Evolutionary conservation across 345 rosid genomes (phyloP), one percentile per base, ranked within the genome.

Genomic region (Hevea brasiliensis): DNA sequence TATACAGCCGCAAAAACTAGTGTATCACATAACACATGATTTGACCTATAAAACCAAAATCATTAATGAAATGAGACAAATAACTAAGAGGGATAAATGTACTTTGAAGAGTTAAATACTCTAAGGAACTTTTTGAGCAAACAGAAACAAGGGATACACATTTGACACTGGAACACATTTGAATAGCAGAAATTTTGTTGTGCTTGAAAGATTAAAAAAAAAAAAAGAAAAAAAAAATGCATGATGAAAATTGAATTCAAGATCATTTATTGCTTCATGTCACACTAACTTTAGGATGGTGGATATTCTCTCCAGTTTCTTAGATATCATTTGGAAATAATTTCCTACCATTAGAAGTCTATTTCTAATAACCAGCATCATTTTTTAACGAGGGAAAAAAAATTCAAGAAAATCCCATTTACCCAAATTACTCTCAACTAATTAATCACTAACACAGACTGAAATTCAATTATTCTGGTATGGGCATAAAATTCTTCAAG

Each of bases 251-350:
- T 26, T 4, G 35, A 58, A 58, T 6, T 29, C 1, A 24, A 35
- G 15, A 45, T 12, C 8, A 50, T 50, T 14, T 4, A 17, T 50
- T 50, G n/a, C 54, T 50, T 48, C 54, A 48, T 5, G n/a, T 47
- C 51, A 47, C 51, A 12, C 51, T 47, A 47, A 64, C 51, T 18
- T 26, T 29, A 65, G 69, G 55, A 14, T 40, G 47, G 17, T 65
- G 17, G 18, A 47, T 65, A 65, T 13, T 24, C 35, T 64, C 50
- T 56, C 61, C 29, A 53, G 60, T 67, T 21, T 18, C 9, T 32
- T 67, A 67, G 27, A 53, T 20, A 32, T 40, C 60, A 68, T 53
- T 53, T 35, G 44, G n/a, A 44, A 44, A 67, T 20, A 50, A n/a
- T 12, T 54, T 40, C 21, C 55, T 47, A 50, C 55, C 40, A 47